Conservation (phyloP, 2,329 filamentous ascomycete genomes). For the Botrytis squamosa region DNA sequence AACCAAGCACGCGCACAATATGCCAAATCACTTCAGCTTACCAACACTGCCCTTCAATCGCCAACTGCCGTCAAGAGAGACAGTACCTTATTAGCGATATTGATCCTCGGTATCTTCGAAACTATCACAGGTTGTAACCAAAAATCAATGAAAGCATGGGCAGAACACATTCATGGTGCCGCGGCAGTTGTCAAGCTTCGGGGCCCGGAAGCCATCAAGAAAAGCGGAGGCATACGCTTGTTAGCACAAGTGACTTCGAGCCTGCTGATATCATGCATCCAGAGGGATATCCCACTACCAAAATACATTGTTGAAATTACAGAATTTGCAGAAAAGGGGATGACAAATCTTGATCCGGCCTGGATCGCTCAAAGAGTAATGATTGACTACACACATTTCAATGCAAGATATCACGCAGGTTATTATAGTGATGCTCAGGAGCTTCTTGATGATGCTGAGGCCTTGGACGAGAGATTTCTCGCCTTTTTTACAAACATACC, state of each 20-base stretch:
- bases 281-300: slow-evolving; percentile 50
- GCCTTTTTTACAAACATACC: slow-evolving; percentile 25
- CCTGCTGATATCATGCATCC: slow-evolving; percentile 53
- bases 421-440: background rate
- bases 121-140: slow-evolving; percentile 50
- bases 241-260: slow-evolving; percentile 54
- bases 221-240: slow-evolving; percentile 49
- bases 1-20: slow-evolving; percentile 52
- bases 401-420: slow-evolving; percentile 19
- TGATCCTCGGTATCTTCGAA: slow-evolving; percentile 56
- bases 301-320: slow-evolving; percentile 48
- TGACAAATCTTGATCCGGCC: slow-evolving; percentile 43
- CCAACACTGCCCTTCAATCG: slow-evolving; percentile 50
- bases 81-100: slow-evolving; percentile 53
- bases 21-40: slow-evolving; percentile 50
- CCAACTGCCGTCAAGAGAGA: slow-evolving; percentile 50
- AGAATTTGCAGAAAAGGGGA: slow-evolving; percentile 42
- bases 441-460: slow-evolving; percentile 29
- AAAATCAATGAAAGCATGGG: slow-evolving; percentile 51
- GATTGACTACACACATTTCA: slow-evolving; percentile 30
- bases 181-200: slow-evolving; percentile 51
- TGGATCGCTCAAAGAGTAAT: slow-evolving; percentile 48
- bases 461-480: slow-evolving; percentile 32
- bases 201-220: slow-evolving; percentile 48
- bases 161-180: slow-evolving; percentile 54